These are phyloP conservation scores for Plasmodium vinckei DNA, from an alignment of 169 alveolate species.

Conservation along the genomic window DNA sequence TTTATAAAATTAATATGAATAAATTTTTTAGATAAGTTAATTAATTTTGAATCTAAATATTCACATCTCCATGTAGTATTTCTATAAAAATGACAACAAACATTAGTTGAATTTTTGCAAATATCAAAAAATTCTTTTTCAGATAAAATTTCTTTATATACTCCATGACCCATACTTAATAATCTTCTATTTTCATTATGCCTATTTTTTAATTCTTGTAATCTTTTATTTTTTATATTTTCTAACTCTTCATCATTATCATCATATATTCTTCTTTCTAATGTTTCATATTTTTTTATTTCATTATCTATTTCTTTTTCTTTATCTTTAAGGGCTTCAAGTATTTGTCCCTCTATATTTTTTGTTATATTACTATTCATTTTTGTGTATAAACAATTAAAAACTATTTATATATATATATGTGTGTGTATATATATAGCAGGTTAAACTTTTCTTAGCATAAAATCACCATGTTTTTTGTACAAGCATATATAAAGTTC, in stretches of 20 bases:
- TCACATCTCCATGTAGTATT: conserved; percentile 85
- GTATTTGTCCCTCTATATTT: conserved; percentile 65
- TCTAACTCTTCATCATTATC: conserved; percentile 82
- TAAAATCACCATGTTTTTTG: neutral
- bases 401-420: too few relatives aligned
- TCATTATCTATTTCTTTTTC: conserved; percentile 83
- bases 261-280: conserved; percentile 80
- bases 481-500: neutral
- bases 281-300: conserved; percentile 75
- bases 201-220: conserved; percentile 80
- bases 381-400: neutral
- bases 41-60: conserved; percentile 80
- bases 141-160: conserved; percentile 81
- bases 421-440: too few relatives aligned
- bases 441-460: too few relatives aligned
- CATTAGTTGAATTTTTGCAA: conserved; percentile 80
- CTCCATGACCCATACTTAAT: conserved; percentile 83
- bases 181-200: conserved; percentile 78
- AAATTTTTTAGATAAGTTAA: conserved; percentile 77
- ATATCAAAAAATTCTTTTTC: conserved; percentile 85
- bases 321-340: conserved; percentile 80
- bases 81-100: conserved; percentile 84
- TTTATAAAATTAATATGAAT: conserved; percentile 81
- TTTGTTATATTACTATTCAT: conserved; percentile 46
- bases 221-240: conserved; percentile 79